A percentile compares a stretch with the other conserved stretches of the same genome.
These are phyloP conservation scores for Aspergillus sp. DNA, from an alignment of 2,329 filamentous ascomycete species.

Conservation along the genomic window DNA sequence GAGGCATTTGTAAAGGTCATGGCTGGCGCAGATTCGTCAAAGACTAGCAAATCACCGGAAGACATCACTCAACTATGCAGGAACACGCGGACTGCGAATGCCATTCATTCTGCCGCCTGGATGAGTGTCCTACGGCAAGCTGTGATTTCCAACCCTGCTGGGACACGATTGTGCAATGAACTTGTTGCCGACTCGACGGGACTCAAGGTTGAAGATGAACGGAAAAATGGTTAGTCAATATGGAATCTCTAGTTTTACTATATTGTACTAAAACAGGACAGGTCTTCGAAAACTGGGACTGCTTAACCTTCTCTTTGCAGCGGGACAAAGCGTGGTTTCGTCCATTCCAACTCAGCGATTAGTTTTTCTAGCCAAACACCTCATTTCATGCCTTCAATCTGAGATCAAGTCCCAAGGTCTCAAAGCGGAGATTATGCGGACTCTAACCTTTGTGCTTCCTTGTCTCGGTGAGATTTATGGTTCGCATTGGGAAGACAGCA, in stretches of 20 bases:
- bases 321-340: slow-evolving; percentile 42
- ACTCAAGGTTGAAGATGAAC: slow-evolving; percentile 39
- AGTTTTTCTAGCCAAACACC: slow-evolving; percentile 74
- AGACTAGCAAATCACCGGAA: slow-evolving; percentile 21
- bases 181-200: slow-evolving; percentile 54
- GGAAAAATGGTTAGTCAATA: slow-evolving; percentile 33
- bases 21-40: slow-evolving; percentile 23
- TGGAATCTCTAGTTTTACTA: neutral
- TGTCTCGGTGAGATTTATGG: slow-evolving; percentile 78
- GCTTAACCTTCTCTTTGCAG: slow-evolving; percentile 49
- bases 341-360: slow-evolving; percentile 56
- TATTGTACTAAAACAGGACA: slow-evolving; percentile 13
- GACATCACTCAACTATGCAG: slow-evolving; percentile 29
- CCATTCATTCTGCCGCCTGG: slow-evolving; percentile 42
- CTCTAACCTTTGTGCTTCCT: slow-evolving; percentile 56
- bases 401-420: slow-evolving; percentile 42
- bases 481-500: slow-evolving; percentile 68
- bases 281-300: slow-evolving; percentile 46
- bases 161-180: slow-evolving; percentile 53
- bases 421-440: slow-evolving; percentile 35
- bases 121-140: slow-evolving; percentile 45
- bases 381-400: slow-evolving; percentile 64
- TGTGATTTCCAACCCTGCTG: slow-evolving; percentile 42
- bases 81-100: slow-evolving; percentile 33
- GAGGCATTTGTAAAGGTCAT: slow-evolving; percentile 36